Percentiles rank a stretch among this genome's conserved stretches.
phyloP scores from a whole-genome alignment of 179 eudicot species.

The Beta macrorhiza region DNA sequence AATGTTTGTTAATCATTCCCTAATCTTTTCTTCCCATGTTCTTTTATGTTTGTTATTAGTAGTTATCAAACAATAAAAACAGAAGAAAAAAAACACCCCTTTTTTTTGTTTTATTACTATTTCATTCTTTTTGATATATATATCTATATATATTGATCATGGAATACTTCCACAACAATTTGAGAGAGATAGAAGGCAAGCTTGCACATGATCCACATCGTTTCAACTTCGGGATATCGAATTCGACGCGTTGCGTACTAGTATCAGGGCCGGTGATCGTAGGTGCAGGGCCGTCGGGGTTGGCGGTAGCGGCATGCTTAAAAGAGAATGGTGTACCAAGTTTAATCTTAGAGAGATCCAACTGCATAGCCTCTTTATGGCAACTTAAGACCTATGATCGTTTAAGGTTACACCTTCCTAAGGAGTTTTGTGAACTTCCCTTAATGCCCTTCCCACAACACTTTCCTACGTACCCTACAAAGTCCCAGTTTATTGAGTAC shows the following conservation, averaged over 20 bases:
- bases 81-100: too few relatives aligned
- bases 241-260: constrained; percentile 25
- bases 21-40: background rate
- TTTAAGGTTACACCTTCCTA: constrained; percentile 57
- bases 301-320: constrained; percentile 61
- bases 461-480: constrained; percentile 48
- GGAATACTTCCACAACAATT: constrained; percentile 23
- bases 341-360: constrained; percentile 44
- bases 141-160: background rate
- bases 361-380: constrained; percentile 56
- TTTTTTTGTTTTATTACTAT: background rate
- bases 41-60: constrained; percentile 3
- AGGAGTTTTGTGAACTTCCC: constrained; percentile 52
- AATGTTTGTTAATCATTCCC: constrained; percentile 3
- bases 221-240: background rate
- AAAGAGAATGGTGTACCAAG: constrained; percentile 43
- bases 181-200: constrained; percentile 41
- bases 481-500: constrained; percentile 46
- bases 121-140: too few relatives aligned
- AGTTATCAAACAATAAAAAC: constrained; percentile 1
- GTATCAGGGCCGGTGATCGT: constrained; percentile 53
- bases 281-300: constrained; percentile 64
- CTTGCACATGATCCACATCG: constrained; percentile 31
- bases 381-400: constrained; percentile 56
- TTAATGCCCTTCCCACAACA: constrained; percentile 45